phyloP scores from a whole-genome alignment of 2,329 filamentous ascomycete genomes.

The Fusarium continuum region DNA sequence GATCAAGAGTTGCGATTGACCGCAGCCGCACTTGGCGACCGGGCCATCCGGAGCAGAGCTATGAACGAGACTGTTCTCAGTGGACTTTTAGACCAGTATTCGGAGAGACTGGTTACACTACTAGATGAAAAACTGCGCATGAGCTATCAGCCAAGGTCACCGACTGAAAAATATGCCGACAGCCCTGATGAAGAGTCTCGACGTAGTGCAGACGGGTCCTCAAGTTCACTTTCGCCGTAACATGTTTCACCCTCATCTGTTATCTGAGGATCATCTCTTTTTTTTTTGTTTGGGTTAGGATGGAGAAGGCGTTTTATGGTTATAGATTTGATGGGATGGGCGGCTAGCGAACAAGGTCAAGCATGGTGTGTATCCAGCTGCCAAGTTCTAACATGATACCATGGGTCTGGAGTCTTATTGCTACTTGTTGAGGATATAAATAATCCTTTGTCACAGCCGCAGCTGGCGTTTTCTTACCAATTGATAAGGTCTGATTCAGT shows the following conservation, averaged over 20 bases:
- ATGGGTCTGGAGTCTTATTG: slow-evolving; percentile 44
- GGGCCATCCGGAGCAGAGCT: slow-evolving; percentile 62
- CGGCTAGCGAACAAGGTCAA: slow-evolving; percentile 23
- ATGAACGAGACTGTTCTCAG: slow-evolving; percentile 68
- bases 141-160: slow-evolving; percentile 49
- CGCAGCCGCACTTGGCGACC: slow-evolving; percentile 66
- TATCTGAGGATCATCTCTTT: slow-evolving; percentile 20
- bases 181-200: slow-evolving; percentile 45
- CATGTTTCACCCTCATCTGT: slow-evolving; percentile 19
- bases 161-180: slow-evolving; percentile 40
- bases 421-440: slow-evolving; percentile 22
- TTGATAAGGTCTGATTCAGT: background rate
- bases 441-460: slow-evolving; percentile 27
- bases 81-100: slow-evolving; percentile 78
- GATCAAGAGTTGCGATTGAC: slow-evolving; percentile 73
- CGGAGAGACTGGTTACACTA: slow-evolving; percentile 74
- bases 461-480: slow-evolving; percentile 15
- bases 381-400: slow-evolving; percentile 50
- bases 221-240: slow-evolving; percentile 49
- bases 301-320: slow-evolving; percentile 35
- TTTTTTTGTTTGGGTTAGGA: slow-evolving; percentile 4
- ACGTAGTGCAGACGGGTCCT: slow-evolving; percentile 48
- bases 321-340: slow-evolving; percentile 28
- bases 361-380: slow-evolving; percentile 31
- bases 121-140: slow-evolving; percentile 76